phyloP scores from a whole-genome alignment of 305 asterid species.

The Solanum hybrid region DNA sequence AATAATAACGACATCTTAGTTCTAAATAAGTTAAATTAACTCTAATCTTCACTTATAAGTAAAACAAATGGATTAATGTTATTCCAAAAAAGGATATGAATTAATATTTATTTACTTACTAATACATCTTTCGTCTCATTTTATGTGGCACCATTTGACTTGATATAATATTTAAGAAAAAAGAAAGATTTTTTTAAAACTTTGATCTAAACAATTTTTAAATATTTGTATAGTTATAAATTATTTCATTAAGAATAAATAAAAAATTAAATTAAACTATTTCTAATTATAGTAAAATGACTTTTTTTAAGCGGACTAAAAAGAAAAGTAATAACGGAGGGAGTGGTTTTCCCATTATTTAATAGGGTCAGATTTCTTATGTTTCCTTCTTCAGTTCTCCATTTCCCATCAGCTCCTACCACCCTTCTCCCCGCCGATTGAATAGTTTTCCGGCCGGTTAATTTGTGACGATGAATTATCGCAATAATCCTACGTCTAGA shows the following conservation, averaged over 20 bases:
- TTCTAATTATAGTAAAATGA: too few species aligned
- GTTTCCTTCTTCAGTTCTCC: neutral
- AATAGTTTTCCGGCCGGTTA: neutral
- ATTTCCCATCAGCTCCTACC: neutral
- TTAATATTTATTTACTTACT: too few species aligned
- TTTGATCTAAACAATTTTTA: too few species aligned
- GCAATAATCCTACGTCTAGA: neutral
- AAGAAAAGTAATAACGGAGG: neutral
- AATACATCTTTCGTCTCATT: too few species aligned
- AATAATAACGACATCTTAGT: neutral
- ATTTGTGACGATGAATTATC: neutral
- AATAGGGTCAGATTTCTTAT: neutral
- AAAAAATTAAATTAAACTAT: too few species aligned
- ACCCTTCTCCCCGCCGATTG: neutral
- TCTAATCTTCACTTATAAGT: neutral
- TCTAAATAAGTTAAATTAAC: neutral
- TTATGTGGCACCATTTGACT: neutral
- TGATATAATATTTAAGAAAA: too few species aligned
- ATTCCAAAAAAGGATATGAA: neutral
- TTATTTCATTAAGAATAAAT: too few species aligned
- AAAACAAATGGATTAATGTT: neutral
- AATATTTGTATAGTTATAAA: too few species aligned
- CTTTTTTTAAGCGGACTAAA: neutral
- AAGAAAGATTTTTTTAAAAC: too few species aligned
- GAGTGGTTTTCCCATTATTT: neutral